phyloP scores from a whole-genome alignment of 108 stramenopile genomes.

The Schizochytrium sp. region DNA sequence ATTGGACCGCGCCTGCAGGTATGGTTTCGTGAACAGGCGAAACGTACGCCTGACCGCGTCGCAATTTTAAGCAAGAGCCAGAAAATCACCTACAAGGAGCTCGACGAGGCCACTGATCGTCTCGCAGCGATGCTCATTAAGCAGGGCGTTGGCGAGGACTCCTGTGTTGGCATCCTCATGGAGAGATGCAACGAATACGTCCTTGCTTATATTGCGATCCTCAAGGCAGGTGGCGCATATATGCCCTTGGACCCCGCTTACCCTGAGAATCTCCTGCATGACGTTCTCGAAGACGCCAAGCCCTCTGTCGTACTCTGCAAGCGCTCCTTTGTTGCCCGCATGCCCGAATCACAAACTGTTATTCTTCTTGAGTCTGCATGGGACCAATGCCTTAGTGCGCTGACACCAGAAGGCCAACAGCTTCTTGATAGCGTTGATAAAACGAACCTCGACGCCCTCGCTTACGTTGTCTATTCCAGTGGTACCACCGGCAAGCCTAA shows the following conservation, averaged over 20 bases:
- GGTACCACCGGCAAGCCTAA: conserved; percentile 83
- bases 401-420: conserved; percentile 61
- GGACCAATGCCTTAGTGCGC: conserved; percentile 61
- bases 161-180: conserved; percentile 76
- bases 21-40: conserved; percentile 66
- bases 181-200: conserved; percentile 78
- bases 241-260: conserved; percentile 84
- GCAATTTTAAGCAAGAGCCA: conserved; percentile 67
- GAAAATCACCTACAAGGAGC: conserved; percentile 68
- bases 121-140: conserved; percentile 67
- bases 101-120: conserved; percentile 65
- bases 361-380: conserved; percentile 43
- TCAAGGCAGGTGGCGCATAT: conserved; percentile 81
- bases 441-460: conserved; percentile 76
- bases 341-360: conserved; percentile 68
- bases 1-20: conserved; percentile 66
- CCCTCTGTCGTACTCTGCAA: conserved; percentile 71
- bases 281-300: conserved; percentile 74
- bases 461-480: conserved; percentile 80
- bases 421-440: conserved; percentile 59
- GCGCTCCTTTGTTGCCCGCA: conserved; percentile 62
- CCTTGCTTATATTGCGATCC: conserved; percentile 77
- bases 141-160: conserved; percentile 65
- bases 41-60: conserved; percentile 60
- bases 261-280: conserved; percentile 78